Conservation (phyloP, 495 filamentous ascomycete genomes). For the Astrothelium subdiscretum region DNA sequence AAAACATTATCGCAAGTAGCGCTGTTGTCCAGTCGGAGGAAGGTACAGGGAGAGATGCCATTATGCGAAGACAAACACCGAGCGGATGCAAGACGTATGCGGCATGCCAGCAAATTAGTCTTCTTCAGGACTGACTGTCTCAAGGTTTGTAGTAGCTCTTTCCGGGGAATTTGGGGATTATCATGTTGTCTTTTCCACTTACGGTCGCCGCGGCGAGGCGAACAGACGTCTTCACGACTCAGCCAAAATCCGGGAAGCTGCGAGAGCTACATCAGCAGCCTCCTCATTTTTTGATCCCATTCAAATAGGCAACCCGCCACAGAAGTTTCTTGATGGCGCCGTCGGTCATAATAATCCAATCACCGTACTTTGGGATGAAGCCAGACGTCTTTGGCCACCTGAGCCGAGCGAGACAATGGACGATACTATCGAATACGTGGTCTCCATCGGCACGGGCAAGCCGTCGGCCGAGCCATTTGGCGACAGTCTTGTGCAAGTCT, state of each 20-base stretch:
- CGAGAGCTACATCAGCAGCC: conserved; percentile 9
- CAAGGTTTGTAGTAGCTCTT: conserved; percentile 1
- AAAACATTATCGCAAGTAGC: background rate
- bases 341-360: conserved; percentile 8
- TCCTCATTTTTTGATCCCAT: conserved; percentile 10
- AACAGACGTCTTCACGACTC: conserved; percentile 1
- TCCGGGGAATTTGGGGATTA: background rate
- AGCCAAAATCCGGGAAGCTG: conserved; percentile 11
- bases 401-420: background rate
- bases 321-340: conserved; percentile 6
- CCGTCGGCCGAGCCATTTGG: conserved; percentile 1
- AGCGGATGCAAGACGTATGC: conserved; percentile 1
- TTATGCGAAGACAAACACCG: background rate
- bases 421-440: background rate
- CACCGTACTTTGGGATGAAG: background rate
- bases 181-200: conserved; percentile 2
- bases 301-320: conserved; percentile 2
- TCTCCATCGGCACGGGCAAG: conserved; percentile 3
- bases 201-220: conserved; percentile 1
- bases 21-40: background rate
- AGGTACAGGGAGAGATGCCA: background rate
- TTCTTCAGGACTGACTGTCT: background rate
- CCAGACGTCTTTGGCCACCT: background rate
- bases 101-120: background rate
- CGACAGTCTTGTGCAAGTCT: background rate